Evolutionary conservation across 495 filamentous ascomycete genomes (phyloP).

Genomic region (Cercophora sp.): DNA sequence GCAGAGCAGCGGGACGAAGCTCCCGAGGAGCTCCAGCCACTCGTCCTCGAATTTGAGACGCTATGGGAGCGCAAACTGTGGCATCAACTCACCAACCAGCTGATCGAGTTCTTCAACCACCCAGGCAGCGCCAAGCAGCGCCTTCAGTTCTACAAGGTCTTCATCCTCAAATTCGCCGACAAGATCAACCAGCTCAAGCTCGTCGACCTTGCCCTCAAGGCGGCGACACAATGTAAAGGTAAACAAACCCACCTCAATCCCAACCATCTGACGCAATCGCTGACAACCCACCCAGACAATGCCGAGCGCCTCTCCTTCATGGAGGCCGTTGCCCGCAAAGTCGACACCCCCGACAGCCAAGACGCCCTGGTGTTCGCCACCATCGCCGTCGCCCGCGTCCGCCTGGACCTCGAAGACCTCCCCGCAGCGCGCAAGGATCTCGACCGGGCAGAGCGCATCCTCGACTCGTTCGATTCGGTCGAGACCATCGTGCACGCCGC

Average conservation of each 20-base stretch:
- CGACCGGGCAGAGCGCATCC: conserved; percentile 77
- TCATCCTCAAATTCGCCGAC: conserved; percentile 92
- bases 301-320: conserved; percentile 86
- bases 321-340: conserved; percentile 74
- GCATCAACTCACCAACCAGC: conserved; percentile 92
- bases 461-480: conserved; percentile 91
- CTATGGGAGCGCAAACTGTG: conserved; percentile 98
- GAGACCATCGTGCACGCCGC: conserved; percentile 94
- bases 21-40: conserved; percentile 79
- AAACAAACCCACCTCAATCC: neutral
- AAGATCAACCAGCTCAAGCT: conserved; percentile 99
- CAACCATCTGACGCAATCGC: neutral
- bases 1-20: conserved; percentile 79
- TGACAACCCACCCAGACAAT: conserved; percentile 55
- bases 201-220: conserved; percentile 80
- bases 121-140: conserved; percentile 77
- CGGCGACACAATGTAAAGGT: conserved; percentile 86
- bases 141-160: conserved; percentile 85
- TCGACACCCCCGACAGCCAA: conserved; percentile 88
- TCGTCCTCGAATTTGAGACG: conserved; percentile 91
- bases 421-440: conserved; percentile 78
- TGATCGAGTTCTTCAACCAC: conserved; percentile 85
- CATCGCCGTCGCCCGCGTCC: conserved; percentile 83
- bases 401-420: conserved; percentile 70
- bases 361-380: conserved; percentile 95